Evolutionary conservation across 768 basidiomycete species (phyloP), one percentile per base, ranked within the genome.

Genomic region (Macrolepiota albuminosa): DNA sequence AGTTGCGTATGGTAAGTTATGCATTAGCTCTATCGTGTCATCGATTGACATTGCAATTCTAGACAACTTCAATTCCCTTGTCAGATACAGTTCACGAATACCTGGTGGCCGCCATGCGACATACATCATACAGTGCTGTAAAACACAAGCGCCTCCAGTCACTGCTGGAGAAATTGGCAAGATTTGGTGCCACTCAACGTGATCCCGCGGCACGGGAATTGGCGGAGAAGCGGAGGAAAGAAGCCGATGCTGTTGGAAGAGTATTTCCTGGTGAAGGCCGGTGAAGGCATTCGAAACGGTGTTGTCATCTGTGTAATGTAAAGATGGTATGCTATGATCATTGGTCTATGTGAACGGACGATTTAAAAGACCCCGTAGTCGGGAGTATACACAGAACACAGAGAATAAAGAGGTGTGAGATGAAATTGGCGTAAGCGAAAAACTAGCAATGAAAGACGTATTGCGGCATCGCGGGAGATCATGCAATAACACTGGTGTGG

Each of bases 111-210:
- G 78, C 80, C 29, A 76, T 81, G 61, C 86, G 91, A 55, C 88
- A 87, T 63, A 77, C 83, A 33, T 84, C 84, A 4, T 93, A 89
- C 67, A 70, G 76, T 26, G 73, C 73, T 53, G 84, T 94, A 51
- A 87, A 86, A 66, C 84, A 86, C 14, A 91, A 87, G 67, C 81
- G 83, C 53, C 73, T 95, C 46, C 86, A 89, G 57, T 76, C 84
- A 3, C 72, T 95, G 49, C 78, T 95, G 7, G 91, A 93, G 65
- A 94, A 94, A 72, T 76, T 95, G 45, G 84, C 86, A 3, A 84
- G 79, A 58, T 87, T 80, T 66, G 89, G 91, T 2, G 70, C 81
- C 6, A 79, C 77, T 6, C 84, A 86, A 64, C 80, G 88, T 50
- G 87, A 91, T 61, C 66, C 73, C 29, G 66, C 75, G 11, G 78